Base-by-base conservation (phyloP, 371 early-diverging fungal species). In the Zopfochytrium polystomum region DNA sequence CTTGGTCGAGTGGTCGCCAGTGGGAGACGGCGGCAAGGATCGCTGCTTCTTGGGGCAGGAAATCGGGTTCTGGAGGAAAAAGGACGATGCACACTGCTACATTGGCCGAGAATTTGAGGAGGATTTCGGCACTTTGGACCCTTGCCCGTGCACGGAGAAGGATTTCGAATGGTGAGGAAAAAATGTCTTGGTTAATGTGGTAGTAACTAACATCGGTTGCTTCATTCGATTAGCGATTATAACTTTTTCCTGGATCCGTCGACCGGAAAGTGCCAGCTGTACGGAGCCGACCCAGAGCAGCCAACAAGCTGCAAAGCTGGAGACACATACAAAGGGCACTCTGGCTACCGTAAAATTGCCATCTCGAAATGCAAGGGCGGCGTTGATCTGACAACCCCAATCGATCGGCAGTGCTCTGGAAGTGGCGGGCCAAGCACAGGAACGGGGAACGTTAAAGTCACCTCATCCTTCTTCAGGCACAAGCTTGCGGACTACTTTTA, bases 31-130 rank as follows among this genome's bases (percentile, higher is more conserved):
- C 29, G 83, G 81, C 2, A 81, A 82, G 11, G 87, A 87, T 25
- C 59, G 68, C 43, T 95, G 96, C 72, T 74, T 95, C 59, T 87
- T 95, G 88, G 96, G 96, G 1, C 85, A 87, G 62, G 62, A 87
- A 76, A 48, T 78, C 38, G 72, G 78, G 55, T 91, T 87, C 59
- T 83, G 82, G 62, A 85, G 95, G 54, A 75, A 91, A 34, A 90
- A 90, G 60, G 75, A 81, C 13, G 80, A 82, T 45, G 86, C 90
- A 1, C 75, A 86, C 18, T 96, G 97, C 71, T 83, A 82, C 22
- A 82, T 96, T 46, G 90, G 89, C 0, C 73, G 75, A 11, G 79
- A 86, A 43, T 86, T 80, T 61, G 72, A 81, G 44, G 79, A 85
- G 9, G 75, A 88, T 20, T 59, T 61, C 3, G 68, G 78, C 26